These are phyloP conservation scores for Neobulgaria alba DNA, from an alignment of 2,329 filamentous ascomycete genomes.

Conservation along the genomic window DNA sequence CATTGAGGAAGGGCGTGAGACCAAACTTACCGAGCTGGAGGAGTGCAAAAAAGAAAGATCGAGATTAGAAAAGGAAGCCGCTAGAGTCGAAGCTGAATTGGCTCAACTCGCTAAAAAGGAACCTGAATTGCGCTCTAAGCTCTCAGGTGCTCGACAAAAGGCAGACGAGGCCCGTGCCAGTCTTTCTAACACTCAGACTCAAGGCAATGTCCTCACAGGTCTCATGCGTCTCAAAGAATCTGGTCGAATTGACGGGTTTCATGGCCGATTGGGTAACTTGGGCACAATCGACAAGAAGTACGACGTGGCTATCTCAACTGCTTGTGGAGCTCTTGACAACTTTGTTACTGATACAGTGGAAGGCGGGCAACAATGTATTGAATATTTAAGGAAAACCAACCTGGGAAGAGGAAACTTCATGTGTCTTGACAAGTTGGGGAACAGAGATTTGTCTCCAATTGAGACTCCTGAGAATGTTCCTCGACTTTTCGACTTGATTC, in stretches of 20 bases:
- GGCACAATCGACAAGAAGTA: slow-evolving; percentile 91
- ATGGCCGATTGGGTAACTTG: slow-evolving; percentile 87
- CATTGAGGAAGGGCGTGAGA: slow-evolving; percentile 61
- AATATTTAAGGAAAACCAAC: slow-evolving; percentile 95
- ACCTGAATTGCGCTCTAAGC: slow-evolving; percentile 70
- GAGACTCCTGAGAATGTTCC: slow-evolving; percentile 88
- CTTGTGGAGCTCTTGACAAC: slow-evolving; percentile 84
- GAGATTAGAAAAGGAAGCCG: slow-evolving; percentile 64
- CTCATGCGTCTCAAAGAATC: slow-evolving; percentile 94
- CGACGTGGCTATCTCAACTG: slow-evolving; percentile 96
- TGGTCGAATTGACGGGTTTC: slow-evolving; percentile 92
- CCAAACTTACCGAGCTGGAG: slow-evolving; percentile 68
- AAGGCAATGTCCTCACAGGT: slow-evolving; percentile 84
- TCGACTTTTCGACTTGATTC: slow-evolving; percentile 85
- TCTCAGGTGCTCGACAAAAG: slow-evolving; percentile 86
- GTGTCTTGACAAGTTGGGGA: slow-evolving; percentile 77
- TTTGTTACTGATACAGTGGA: slow-evolving; percentile 96
- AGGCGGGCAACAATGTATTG: slow-evolving; percentile 94
- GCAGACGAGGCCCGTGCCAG: slow-evolving; percentile 92
- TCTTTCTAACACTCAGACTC: slow-evolving; percentile 80
- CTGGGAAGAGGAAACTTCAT: slow-evolving; percentile 96
- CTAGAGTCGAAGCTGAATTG: slow-evolving; percentile 63
- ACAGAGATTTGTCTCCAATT: slow-evolving; percentile 69
- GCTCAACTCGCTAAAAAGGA: slow-evolving; percentile 67
- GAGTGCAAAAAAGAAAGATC: slow-evolving; percentile 65